phyloP scores from a whole-genome alignment of 2,329 filamentous ascomycete genomes.

The Aspergillus sp. region DNA sequence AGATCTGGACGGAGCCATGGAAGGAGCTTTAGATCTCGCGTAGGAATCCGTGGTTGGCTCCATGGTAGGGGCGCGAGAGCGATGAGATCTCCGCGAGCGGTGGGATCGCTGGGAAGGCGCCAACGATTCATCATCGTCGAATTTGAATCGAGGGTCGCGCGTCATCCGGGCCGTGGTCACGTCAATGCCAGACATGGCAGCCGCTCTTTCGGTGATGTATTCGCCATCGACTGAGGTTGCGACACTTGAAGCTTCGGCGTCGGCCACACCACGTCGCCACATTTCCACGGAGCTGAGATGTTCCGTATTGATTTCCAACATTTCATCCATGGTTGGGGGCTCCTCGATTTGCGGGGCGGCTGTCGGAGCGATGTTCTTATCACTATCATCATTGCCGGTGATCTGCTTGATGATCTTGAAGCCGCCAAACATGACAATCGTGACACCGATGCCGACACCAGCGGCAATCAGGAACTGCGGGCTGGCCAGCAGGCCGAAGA shows the following conservation, averaged over 20 bases:
- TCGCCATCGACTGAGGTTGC: constrained; percentile 62
- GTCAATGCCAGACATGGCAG: constrained; percentile 41
- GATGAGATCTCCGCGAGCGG: constrained; percentile 23
- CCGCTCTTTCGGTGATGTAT: constrained; percentile 58
- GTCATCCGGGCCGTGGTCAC: constrained; percentile 26
- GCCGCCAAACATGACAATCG: constrained; percentile 89
- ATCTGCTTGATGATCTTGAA: constrained; percentile 97
- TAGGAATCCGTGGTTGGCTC: constrained; percentile 12
- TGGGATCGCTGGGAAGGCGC: constrained; percentile 32
- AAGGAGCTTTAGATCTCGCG: constrained; percentile 13
- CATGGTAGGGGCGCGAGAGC: constrained; percentile 12
- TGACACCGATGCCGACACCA: constrained; percentile 85
- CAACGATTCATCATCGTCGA: constrained; percentile 28
- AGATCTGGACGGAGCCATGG: constrained; percentile 13
- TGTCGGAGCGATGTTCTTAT: background rate
- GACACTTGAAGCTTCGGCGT: constrained; percentile 48
- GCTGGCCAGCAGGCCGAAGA: constrained; percentile 79
- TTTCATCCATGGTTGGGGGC: constrained; percentile 47
- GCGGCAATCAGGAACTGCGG: constrained; percentile 94
- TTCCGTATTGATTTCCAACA: constrained; percentile 50
- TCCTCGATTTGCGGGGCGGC: constrained; percentile 6
- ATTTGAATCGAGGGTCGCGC: constrained; percentile 31
- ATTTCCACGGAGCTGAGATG: constrained; percentile 54
- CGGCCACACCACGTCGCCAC: constrained; percentile 61
- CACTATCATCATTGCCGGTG: constrained; percentile 10